A percentile compares a stretch with the other conserved stretches of the same genome.
Conservation (phyloP, 78 protist genomes). For the Bigelowiella natans region DNA sequence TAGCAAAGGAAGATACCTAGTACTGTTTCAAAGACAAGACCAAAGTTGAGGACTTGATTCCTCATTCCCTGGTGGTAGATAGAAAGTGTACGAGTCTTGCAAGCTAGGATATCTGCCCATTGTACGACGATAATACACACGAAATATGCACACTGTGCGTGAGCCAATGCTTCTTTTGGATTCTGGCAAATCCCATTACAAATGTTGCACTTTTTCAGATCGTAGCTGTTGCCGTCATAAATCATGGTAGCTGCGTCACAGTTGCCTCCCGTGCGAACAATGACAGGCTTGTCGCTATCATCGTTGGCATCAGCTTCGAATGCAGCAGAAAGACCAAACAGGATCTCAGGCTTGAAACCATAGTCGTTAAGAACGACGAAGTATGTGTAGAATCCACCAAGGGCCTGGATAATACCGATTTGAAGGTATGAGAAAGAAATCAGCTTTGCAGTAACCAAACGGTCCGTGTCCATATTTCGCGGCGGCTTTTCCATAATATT, state of each 20-base stretch:
- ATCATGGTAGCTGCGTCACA: not conserved
- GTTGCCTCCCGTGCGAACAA: not conserved
- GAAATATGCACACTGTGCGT: conserved; percentile 72
- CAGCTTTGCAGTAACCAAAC: conserved; percentile 31
- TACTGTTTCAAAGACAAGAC: conserved; percentile 53
- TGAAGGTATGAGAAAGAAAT: conserved; percentile 2
- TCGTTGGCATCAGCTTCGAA: not conserved
- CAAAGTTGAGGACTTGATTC: conserved; percentile 55
- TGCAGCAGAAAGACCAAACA: not conserved
- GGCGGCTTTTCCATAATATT: conserved; percentile 83
- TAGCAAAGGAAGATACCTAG: conserved; percentile 52
- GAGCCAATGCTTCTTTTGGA: not conserved
- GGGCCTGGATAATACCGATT: conserved; percentile 6
- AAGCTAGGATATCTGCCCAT: conserved; percentile 65
- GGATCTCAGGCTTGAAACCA: conserved; percentile 20
- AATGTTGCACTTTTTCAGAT: not conserved
- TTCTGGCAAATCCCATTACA: not conserved
- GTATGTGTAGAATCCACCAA: conserved; percentile 48
- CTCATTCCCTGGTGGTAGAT: conserved; percentile 41
- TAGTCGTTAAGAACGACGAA: conserved; percentile 40
- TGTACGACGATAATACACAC: conserved; percentile 57
- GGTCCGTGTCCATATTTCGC: conserved; percentile 59
- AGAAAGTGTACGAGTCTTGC: conserved; percentile 71
- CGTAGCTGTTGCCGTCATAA: not conserved
- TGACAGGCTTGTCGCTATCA: not conserved